Evolutionary conservation across 305 asterid species (phyloP).

Genomic region (Petunia hybrid): DNA sequence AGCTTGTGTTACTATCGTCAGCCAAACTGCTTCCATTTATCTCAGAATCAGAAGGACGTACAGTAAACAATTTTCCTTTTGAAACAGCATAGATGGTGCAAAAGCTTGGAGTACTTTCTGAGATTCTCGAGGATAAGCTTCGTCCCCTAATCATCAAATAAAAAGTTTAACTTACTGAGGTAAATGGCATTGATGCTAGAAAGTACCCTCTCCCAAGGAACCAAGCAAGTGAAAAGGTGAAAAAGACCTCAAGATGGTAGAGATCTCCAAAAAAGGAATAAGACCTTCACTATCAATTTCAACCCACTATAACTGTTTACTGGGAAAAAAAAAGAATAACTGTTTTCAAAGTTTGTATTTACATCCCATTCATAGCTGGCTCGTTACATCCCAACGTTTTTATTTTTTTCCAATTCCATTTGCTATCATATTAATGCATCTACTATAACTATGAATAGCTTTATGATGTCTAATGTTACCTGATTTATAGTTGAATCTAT

Average conservation of each 20-base stretch:
- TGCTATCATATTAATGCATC: background rate
- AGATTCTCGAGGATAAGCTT: conserved; percentile 66
- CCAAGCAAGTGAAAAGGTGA: background rate
- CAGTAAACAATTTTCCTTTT: conserved; percentile 72
- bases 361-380: background rate
- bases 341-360: background rate
- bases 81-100: conserved; percentile 83
- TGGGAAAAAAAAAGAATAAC: background rate
- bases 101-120: conserved; percentile 59
- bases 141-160: conserved; percentile 53
- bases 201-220: background rate
- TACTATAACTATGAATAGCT: conserved; percentile 10
- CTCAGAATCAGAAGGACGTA: conserved; percentile 70
- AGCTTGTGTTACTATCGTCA: conserved; percentile 56
- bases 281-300: background rate
- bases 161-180: background rate
- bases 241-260: background rate
- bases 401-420: background rate
- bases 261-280: background rate
- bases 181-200: background rate
- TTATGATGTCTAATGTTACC: background rate
- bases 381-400: background rate
- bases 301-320: background rate
- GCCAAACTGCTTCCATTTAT: conserved; percentile 54
- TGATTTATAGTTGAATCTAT: background rate